These are phyloP conservation scores for Ogataea philodendri DNA, from an alignment of 805 yeast genomes.

Conservation along the genomic window DNA sequence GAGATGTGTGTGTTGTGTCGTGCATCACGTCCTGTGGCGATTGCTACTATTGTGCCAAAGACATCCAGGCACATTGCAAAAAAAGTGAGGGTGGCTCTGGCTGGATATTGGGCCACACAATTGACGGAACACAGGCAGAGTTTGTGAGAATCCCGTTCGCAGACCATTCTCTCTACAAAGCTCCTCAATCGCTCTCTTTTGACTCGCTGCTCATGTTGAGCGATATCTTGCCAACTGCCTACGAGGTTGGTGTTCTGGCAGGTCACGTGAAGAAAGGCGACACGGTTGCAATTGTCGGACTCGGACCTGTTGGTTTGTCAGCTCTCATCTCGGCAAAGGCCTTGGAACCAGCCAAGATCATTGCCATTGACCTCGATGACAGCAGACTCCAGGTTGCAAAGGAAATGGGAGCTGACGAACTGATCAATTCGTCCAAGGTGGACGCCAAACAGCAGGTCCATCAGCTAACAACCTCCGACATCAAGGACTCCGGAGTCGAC, in stretches of 20 bases:
- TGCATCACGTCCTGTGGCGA: constrained; percentile 63
- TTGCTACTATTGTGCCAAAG: constrained; percentile 54
- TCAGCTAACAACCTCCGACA: constrained; percentile 28
- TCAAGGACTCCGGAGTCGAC: constrained; percentile 51
- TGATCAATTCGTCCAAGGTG: constrained; percentile 50
- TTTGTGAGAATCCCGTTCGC: constrained; percentile 54
- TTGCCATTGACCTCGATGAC: constrained; percentile 60
- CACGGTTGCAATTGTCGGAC: constrained; percentile 60
- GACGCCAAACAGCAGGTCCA: constrained; percentile 39
- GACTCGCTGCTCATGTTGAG: constrained; percentile 60
- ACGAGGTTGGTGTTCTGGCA: constrained; percentile 63
- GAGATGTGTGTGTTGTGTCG: constrained; percentile 61
- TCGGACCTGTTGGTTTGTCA: constrained; percentile 66
- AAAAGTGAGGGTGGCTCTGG: constrained; percentile 43
- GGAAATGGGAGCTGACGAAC: constrained; percentile 58
- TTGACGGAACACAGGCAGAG: constrained; percentile 69
- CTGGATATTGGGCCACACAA: constrained; percentile 53
- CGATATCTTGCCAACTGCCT: constrained; percentile 66
- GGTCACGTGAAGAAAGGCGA: constrained; percentile 54
- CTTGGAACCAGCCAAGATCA: constrained; percentile 53
- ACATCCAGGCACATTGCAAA: constrained; percentile 59
- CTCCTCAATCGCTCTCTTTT: constrained; percentile 32
- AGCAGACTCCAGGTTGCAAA: constrained; percentile 56
- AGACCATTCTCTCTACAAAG: constrained; percentile 38
- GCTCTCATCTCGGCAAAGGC: constrained; percentile 56